Conservation (phyloP, 2,329 filamentous ascomycete species). For the Fusarium acutatum region DNA sequence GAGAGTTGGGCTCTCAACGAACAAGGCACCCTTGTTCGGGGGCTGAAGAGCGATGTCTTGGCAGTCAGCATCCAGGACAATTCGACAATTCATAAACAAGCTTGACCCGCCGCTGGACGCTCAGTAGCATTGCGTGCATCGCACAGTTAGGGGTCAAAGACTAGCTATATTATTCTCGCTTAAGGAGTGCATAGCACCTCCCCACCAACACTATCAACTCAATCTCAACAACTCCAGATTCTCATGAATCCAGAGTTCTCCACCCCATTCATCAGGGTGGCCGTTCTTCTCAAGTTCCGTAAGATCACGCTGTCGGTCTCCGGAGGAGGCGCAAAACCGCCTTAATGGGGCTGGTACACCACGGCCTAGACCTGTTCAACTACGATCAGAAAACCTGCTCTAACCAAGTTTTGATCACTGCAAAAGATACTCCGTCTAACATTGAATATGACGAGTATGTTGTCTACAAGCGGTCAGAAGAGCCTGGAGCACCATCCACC, state of each 20-base stretch:
- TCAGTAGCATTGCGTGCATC: neutral
- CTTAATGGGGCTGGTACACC: constrained; percentile 40
- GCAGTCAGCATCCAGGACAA: constrained; percentile 19
- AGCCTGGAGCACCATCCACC: constrained; percentile 3
- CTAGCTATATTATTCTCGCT: constrained; percentile 1
- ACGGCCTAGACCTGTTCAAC: constrained; percentile 49
- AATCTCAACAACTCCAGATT: neutral
- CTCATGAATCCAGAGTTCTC: constrained; percentile 37
- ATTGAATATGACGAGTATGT: constrained; percentile 52
- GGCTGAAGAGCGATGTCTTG: constrained; percentile 15
- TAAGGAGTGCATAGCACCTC: neutral
- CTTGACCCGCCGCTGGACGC: constrained; percentile 11
- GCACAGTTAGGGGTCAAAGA: neutral
- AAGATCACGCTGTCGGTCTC: constrained; percentile 37
- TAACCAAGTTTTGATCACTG: constrained; percentile 46
- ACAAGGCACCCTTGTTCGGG: constrained; percentile 25
- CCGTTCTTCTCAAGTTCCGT: constrained; percentile 32
- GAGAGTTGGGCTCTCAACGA: neutral
- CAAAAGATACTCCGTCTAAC: constrained; percentile 42
- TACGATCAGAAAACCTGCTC: constrained; percentile 47
- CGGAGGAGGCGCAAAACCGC: constrained; percentile 37
- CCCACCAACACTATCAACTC: neutral
- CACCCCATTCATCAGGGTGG: constrained; percentile 37
- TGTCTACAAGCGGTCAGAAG: constrained; percentile 43
- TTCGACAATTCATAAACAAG: constrained; percentile 29